Conservation (phyloP, 495 filamentous ascomycete species). For the Aspergillus conjunctus region DNA sequence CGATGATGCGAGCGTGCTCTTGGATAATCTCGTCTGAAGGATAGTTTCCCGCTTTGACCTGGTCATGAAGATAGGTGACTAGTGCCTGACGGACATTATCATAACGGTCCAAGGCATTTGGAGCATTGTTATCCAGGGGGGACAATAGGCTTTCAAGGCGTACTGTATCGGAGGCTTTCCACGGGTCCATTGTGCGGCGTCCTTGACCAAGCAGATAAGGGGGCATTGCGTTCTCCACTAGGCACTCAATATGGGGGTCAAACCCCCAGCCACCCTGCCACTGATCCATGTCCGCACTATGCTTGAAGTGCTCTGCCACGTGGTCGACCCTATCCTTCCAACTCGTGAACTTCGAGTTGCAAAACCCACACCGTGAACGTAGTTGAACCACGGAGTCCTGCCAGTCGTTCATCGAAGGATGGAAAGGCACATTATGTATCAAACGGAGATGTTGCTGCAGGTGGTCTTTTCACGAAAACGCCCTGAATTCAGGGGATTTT, state of each 20-base stretch:
- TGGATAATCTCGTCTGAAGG: background rate
- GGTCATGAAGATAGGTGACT: background rate
- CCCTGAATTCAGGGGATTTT: conserved; percentile 60
- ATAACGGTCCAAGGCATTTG: conserved; percentile 7
- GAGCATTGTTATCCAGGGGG: background rate
- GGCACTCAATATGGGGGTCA: conserved; percentile 57
- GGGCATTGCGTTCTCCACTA: conserved; percentile 66
- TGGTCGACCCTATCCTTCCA: conserved; percentile 65
- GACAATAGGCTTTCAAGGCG: background rate
- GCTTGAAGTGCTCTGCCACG: conserved; percentile 65
- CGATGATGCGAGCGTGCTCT: background rate
- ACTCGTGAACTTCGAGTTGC: conserved; percentile 56
- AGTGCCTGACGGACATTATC: background rate
- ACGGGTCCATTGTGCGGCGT: background rate
- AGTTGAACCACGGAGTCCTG: conserved; percentile 60
- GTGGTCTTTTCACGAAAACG: conserved; percentile 80
- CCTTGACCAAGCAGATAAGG: conserved; percentile 42
- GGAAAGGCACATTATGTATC: conserved; percentile 31
- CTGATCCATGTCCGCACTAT: conserved; percentile 62
- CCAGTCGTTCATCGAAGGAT: conserved; percentile 46
- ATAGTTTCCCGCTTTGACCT: background rate
- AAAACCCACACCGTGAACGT: conserved; percentile 68
- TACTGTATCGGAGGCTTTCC: background rate
- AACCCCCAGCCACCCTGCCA: conserved; percentile 74
- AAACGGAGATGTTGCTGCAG: conserved; percentile 73